Evolutionary conservation across 305 asterid genomes (phyloP).

Genomic region (Fraxinus sp.): DNA sequence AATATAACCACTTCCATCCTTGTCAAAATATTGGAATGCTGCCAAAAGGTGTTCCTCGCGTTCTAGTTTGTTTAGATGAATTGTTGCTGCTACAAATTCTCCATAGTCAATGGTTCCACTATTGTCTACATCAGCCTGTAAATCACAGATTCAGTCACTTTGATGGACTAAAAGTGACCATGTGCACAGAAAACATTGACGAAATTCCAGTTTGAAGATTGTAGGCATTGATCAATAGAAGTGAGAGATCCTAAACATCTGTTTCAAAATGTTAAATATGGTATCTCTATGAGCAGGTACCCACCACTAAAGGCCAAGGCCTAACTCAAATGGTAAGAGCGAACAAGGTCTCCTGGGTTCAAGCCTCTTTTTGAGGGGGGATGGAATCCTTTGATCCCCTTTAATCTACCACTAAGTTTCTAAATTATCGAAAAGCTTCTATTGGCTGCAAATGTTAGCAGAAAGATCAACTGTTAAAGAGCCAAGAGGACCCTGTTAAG

Average conservation of each 20-base stretch:
- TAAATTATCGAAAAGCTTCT: not conserved
- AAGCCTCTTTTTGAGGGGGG: not conserved
- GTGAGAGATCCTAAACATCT: not conserved
- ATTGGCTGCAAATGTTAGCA: not conserved
- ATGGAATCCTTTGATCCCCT: not conserved
- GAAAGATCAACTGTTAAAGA: not conserved
- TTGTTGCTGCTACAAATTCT: slow-evolving; percentile 92
- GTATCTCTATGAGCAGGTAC: not conserved
- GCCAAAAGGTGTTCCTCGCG: slow-evolving; percentile 95
- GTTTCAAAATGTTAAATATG: not conserved
- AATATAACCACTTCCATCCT: slow-evolving; percentile 95
- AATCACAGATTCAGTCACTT: not conserved
- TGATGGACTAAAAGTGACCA: not conserved
- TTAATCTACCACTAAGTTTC: not conserved
- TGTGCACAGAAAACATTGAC: not conserved
- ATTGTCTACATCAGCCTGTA: slow-evolving; percentile 97
- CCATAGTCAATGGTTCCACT: slow-evolving; percentile 97
- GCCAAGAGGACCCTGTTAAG: not conserved
- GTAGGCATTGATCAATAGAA: slow-evolving; percentile 2
- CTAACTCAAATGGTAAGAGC: not conserved
- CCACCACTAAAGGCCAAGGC: not conserved
- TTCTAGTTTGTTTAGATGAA: slow-evolving; percentile 89
- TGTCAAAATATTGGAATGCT: slow-evolving; percentile 92
- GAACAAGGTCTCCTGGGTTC: not conserved
- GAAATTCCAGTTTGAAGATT: not conserved